Conservation (phyloP, 164 flowering plant species). For the Vitis labrusca region DNA sequence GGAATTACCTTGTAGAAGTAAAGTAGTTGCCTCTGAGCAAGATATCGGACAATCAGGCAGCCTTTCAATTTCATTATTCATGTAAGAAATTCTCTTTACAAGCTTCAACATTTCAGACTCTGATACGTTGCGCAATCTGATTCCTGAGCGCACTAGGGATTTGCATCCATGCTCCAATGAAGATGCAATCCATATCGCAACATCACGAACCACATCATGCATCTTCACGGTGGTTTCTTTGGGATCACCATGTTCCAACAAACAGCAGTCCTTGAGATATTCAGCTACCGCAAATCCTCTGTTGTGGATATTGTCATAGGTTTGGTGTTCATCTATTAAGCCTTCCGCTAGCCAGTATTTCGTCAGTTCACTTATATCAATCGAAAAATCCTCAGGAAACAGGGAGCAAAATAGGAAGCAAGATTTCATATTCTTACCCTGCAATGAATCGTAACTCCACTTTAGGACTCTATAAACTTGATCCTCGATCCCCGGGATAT, state of each 20-base stretch:
- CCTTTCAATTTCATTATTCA: slow-evolving; percentile 10
- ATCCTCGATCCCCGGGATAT: neutral
- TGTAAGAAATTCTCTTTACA: slow-evolving; percentile 11
- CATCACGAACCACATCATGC: slow-evolving; percentile 18
- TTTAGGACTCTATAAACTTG: slow-evolving; percentile 9
- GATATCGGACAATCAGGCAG: slow-evolving; percentile 2
- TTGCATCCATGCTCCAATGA: neutral
- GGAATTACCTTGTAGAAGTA: slow-evolving; percentile 25
- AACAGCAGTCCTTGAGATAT: slow-evolving; percentile 13
- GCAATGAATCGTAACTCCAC: slow-evolving; percentile 20
- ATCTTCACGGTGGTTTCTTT: slow-evolving; percentile 12
- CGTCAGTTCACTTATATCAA: slow-evolving; percentile 13
- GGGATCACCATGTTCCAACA: slow-evolving; percentile 10
- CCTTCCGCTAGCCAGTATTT: slow-evolving; percentile 23
- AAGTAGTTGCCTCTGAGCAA: slow-evolving; percentile 9
- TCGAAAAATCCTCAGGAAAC: slow-evolving; percentile 17
- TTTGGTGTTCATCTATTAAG: slow-evolving; percentile 11
- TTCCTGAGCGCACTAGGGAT: slow-evolving; percentile 11
- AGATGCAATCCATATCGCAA: slow-evolving; percentile 17
- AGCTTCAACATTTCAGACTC: neutral
- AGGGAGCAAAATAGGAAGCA: slow-evolving; percentile 21
- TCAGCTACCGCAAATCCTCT: slow-evolving; percentile 9
- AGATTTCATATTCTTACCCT: neutral
- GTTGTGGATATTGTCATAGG: neutral
- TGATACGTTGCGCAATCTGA: neutral